These are phyloP conservation scores for Pelargonium nanum DNA, from an alignment of 345 rosid species.

Conservation along the genomic window DNA sequence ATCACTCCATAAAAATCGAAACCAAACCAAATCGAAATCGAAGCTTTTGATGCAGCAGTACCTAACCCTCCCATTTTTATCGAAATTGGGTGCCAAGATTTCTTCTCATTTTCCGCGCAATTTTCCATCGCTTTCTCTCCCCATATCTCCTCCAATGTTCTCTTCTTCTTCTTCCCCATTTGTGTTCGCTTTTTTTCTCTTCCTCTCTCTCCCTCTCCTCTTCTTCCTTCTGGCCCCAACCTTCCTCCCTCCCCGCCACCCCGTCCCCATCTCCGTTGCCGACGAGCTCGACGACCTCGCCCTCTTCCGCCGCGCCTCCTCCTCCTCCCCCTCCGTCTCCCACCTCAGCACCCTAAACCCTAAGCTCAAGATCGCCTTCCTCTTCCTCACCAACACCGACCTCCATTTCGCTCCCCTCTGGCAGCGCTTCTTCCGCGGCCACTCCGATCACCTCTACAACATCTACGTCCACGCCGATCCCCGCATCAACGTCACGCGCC, in stretches of 20 bases:
- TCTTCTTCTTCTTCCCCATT: slow-evolving; percentile 26
- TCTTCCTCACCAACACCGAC: slow-evolving; percentile 86
- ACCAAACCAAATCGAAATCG: too few relatives aligned
- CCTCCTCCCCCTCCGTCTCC: slow-evolving; percentile 31
- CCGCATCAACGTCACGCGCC: slow-evolving; percentile 39
- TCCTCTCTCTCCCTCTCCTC: slow-evolving; percentile 39
- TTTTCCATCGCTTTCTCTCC: not conserved
- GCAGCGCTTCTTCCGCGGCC: slow-evolving; percentile 49
- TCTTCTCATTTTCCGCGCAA: too few relatives aligned
- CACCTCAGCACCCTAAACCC: slow-evolving; percentile 48
- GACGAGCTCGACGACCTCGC: slow-evolving; percentile 70
- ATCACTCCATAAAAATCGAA: too few relatives aligned
- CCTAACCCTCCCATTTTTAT: too few relatives aligned
- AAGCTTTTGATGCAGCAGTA: too few relatives aligned
- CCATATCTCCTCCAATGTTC: not conserved
- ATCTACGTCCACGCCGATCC: slow-evolving; percentile 92
- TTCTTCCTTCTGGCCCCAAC: slow-evolving; percentile 40
- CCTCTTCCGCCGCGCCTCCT: slow-evolving; percentile 53
- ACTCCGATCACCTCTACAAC: slow-evolving; percentile 36
- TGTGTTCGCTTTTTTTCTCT: slow-evolving; percentile 11
- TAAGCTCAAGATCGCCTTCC: slow-evolving; percentile 72
- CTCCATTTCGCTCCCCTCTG: slow-evolving; percentile 77
- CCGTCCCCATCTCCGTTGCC: slow-evolving; percentile 54
- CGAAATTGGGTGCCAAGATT: too few relatives aligned
- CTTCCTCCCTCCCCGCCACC: slow-evolving; percentile 33